Percentiles rank a stretch among this genome's conserved stretches.
These are phyloP conservation scores for Boletellus dicymbophilus DNA, from an alignment of 1,284 basidiomycete species.

Conservation along the genomic window DNA sequence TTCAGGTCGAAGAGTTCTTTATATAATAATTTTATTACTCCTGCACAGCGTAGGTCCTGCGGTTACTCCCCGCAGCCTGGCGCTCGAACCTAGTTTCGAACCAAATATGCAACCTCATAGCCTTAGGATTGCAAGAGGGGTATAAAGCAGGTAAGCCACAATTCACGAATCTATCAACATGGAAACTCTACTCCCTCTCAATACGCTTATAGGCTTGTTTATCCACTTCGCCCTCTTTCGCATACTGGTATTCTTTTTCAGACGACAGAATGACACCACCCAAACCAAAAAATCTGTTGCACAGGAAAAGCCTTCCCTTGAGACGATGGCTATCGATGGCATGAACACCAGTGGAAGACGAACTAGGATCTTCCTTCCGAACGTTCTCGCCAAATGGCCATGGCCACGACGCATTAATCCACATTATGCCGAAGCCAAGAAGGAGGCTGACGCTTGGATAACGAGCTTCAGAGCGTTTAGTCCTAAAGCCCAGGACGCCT, in stretches of 20 bases:
- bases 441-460: conserved; percentile 14
- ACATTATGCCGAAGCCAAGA: conserved; percentile 11
- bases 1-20: too few species aligned
- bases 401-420: conserved; percentile 17
- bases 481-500: conserved; percentile 17
- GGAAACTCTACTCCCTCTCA: conserved; percentile 1
- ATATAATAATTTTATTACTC: too few species aligned
- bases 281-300: too few species aligned
- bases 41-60: too few species aligned
- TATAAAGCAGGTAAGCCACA: conserved; percentile 1
- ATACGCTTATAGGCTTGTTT: not conserved
- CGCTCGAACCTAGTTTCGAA: too few species aligned
- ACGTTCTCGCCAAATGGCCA: conserved; percentile 20
- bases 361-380: conserved; percentile 14
- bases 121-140: not conserved
- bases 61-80: too few species aligned
- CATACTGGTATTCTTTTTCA: not conserved
- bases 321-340: not conserved
- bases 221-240: not conserved
- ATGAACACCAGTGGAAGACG: not conserved
- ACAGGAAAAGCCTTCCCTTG: not conserved
- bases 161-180: not conserved
- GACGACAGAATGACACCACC: not conserved
- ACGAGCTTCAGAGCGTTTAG: conserved; percentile 16
- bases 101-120: too few species aligned